These are phyloP conservation scores for Dryadomyces quercus-mongolicae DNA, from an alignment of 2,329 filamentous ascomycete genomes.

Conservation along the genomic window DNA sequence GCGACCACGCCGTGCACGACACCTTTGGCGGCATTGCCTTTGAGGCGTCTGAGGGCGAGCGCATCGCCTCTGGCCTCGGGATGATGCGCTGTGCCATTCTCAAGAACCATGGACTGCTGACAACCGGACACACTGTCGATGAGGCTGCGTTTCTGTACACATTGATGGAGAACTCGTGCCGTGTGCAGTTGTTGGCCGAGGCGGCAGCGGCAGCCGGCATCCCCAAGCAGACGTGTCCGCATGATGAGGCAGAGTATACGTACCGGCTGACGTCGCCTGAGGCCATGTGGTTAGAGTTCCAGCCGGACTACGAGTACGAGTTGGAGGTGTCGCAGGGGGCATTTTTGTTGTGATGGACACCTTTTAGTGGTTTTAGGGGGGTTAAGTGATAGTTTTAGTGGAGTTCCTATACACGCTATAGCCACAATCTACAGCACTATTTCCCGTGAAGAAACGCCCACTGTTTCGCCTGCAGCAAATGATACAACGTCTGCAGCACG, in stretches of 20 bases:
- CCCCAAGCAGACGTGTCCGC: too few relatives aligned
- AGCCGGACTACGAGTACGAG: conserved; percentile 1
- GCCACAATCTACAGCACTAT: too few relatives aligned
- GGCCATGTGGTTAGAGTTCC: background rate
- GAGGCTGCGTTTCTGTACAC: conserved; percentile 54
- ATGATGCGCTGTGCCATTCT: conserved; percentile 49
- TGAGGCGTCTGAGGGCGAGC: conserved; percentile 49
- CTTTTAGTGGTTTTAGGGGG: too few relatives aligned
- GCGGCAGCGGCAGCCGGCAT: too few relatives aligned
- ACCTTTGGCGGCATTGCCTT: conserved; percentile 38
- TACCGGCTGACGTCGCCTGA: background rate
- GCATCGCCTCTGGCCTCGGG: conserved; percentile 51
- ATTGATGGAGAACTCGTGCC: too few relatives aligned
- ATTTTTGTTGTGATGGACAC: background rate
- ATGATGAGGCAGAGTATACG: too few relatives aligned
- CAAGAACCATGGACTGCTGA: conserved; percentile 36
- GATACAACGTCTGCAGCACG: background rate
- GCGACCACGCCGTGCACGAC: conserved; percentile 55
- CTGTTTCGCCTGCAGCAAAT: background rate
- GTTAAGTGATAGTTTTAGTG: too few relatives aligned
- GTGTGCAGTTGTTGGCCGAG: too few relatives aligned
- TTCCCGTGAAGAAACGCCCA: background rate
- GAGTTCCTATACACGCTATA: too few relatives aligned
- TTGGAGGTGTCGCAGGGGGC: background rate
- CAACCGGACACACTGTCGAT: conserved; percentile 37